Conservation (phyloP, 1,284 basidiomycete species). For the Austroboletus novae-zelandiae region DNA sequence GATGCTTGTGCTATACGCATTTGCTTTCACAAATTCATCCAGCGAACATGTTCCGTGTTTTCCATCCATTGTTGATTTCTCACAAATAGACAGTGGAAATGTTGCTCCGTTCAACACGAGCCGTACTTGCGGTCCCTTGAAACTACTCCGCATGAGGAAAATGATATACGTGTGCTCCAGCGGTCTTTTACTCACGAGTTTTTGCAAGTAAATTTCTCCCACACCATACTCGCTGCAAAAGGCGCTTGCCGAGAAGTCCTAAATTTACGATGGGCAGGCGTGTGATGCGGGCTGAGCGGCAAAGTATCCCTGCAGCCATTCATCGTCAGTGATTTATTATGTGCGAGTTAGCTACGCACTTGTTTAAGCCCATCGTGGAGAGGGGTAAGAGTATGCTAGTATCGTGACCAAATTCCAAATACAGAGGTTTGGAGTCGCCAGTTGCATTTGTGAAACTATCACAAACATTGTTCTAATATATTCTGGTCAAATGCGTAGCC, state of each 20-base stretch:
- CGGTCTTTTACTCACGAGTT: conserved; percentile 24
- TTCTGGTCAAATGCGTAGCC: neutral
- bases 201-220: conserved; percentile 43
- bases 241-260: conserved; percentile 43
- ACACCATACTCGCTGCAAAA: conserved; percentile 46
- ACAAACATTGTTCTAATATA: neutral
- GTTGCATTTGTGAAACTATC: conserved; percentile 40
- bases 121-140: conserved; percentile 39
- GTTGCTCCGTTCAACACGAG: conserved; percentile 44
- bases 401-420: conserved; percentile 51
- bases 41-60: conserved; percentile 41
- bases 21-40: conserved; percentile 35
- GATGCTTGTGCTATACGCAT: conserved; percentile 28
- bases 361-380: conserved; percentile 42
- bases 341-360: conserved; percentile 22
- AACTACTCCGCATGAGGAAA: conserved; percentile 19
- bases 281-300: conserved; percentile 32
- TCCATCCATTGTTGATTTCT: conserved; percentile 26
- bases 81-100: conserved; percentile 37
- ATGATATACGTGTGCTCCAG: neutral
- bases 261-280: conserved; percentile 36
- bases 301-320: conserved; percentile 30
- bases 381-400: conserved; percentile 46
- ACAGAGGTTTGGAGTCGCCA: conserved; percentile 33
- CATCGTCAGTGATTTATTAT: neutral